phyloP scores from a whole-genome alignment of 2,329 filamentous ascomycete genomes.

The Trichocomaceae sp. region DNA sequence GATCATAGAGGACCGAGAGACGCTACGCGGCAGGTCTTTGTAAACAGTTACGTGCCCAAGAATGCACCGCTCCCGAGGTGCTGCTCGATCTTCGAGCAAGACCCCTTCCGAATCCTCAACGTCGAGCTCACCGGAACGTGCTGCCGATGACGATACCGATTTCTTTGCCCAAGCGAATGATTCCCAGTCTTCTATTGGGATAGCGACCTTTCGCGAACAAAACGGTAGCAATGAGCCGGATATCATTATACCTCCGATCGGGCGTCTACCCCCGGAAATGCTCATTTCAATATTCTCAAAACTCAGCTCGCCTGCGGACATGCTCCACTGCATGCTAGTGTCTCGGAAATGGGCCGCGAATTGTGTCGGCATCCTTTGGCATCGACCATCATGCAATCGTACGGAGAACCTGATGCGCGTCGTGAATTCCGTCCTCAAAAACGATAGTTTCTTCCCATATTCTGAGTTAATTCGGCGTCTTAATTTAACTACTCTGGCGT shows the following conservation, averaged over 20 bases:
- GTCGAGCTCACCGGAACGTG: constrained; percentile 44
- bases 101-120: constrained; percentile 39
- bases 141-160: constrained; percentile 83
- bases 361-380: constrained; percentile 89
- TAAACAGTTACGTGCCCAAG: constrained; percentile 15
- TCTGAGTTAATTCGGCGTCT: constrained; percentile 84
- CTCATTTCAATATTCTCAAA: constrained; percentile 89
- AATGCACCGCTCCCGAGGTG: constrained; percentile 33
- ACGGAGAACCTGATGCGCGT: constrained; percentile 78
- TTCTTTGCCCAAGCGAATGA: constrained; percentile 82
- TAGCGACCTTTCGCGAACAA: constrained; percentile 70
- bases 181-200: constrained; percentile 83
- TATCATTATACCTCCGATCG: constrained; percentile 54
- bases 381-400: constrained; percentile 81
- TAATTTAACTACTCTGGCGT: constrained; percentile 74
- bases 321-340: constrained; percentile 87
- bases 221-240: constrained; percentile 50
- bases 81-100: constrained; percentile 34
- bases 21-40: not conserved
- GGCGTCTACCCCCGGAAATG: constrained; percentile 84
- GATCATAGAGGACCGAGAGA: not conserved
- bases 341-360: constrained; percentile 90
- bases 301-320: constrained; percentile 66
- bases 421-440: constrained; percentile 65
- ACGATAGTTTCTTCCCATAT: constrained; percentile 80